phyloP scores from a whole-genome alignment of 1,284 basidiomycete genomes.

The Malassezia psittaci region DNA sequence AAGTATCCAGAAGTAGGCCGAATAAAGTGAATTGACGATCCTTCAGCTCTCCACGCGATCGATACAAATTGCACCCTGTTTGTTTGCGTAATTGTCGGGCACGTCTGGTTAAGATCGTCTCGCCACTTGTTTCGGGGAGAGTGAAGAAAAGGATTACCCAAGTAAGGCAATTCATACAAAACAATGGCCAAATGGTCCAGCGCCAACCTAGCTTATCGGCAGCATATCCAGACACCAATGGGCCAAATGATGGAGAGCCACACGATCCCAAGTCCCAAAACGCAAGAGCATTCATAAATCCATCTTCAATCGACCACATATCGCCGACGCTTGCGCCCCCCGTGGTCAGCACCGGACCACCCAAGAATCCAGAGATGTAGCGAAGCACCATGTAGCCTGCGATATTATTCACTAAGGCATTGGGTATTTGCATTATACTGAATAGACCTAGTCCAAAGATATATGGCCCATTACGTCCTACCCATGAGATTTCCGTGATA shows the following conservation, averaged over 20 bases:
- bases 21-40: constrained; percentile 4
- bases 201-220: constrained; percentile 38
- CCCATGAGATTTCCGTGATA: constrained; percentile 37
- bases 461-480: constrained; percentile 29
- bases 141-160: constrained; percentile 22
- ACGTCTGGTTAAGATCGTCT: constrained; percentile 18
- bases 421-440: constrained; percentile 18
- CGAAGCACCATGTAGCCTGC: constrained; percentile 24
- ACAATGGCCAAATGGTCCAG: constrained; percentile 42
- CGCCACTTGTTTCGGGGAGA: constrained; percentile 20
- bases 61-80: constrained; percentile 10
- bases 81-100: constrained; percentile 15
- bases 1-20: constrained; percentile 9
- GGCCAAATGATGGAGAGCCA: constrained; percentile 32
- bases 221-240: constrained; percentile 32
- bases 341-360: constrained; percentile 44
- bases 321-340: constrained; percentile 39
- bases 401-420: constrained; percentile 11
- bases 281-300: constrained; percentile 16
- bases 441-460: constrained; percentile 16
- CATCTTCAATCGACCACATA: constrained; percentile 16
- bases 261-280: constrained; percentile 14
- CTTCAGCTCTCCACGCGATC: constrained; percentile 20
- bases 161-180: constrained; percentile 34
- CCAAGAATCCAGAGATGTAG: constrained; percentile 48